Evolutionary conservation across 495 filamentous ascomycete genomes (phyloP), one percentile per base, ranked within the genome.

Genomic region (Neurospora sp.): DNA sequence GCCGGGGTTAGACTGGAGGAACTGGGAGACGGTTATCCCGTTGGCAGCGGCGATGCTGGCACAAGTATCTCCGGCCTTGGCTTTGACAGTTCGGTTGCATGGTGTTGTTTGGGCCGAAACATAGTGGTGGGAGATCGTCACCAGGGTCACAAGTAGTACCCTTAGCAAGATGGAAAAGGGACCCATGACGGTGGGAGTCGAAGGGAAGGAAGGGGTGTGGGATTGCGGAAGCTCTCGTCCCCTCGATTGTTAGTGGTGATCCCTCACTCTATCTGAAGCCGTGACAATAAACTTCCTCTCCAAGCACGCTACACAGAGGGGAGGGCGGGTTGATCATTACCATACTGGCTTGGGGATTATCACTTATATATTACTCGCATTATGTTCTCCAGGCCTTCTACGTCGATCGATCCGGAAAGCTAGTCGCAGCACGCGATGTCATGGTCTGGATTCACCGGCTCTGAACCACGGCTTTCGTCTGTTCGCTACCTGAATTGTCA

Each of bases 1-100:
- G 14, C 27, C 61, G 0, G 78, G 76, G 47, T 80, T 80, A 3
- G 75, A 76, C 37, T 73, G 70, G 18, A 80, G 71, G 45, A 80
- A 78, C 69, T 80, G 73, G 0, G 76, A 70, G 12, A 80, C 78
- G 3, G 78, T 75, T 61, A 80, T 77, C 7, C 78, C 79, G 6
- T 75, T 77, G 8, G 69, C 39, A 3, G 40, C 6, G 4, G 79
- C 75, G 2, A 80, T 68, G 0, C 71, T 72, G 6, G 79, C 78
- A 44, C 79, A 80, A 0, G 79, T 79, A 39, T 80, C 79, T 12
- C 78, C 78, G 12, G 47, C 35, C n/a, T 75, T 61, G 22, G 79
- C 79, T 31, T 72, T 74, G 27, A 79, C 70, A 9, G 69, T 74
- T 22, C 53, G 69, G 0, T 71, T 75, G 74, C 79, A 80, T 7